Evolutionary conservation across 1,284 basidiomycete genomes (phyloP).

Genomic region (Moniliella sp.): DNA sequence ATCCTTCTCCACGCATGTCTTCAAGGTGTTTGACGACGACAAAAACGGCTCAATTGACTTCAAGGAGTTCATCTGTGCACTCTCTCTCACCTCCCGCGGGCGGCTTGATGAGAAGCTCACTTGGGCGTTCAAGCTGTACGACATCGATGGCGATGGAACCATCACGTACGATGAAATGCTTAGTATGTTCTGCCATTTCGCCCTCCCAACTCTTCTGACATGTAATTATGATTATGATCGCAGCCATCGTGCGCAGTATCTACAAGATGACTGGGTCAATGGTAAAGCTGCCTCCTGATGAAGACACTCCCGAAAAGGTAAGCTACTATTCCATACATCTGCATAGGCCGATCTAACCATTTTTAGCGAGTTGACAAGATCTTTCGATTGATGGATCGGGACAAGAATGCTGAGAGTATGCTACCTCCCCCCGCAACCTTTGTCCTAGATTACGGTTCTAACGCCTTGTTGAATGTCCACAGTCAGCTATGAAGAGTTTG

Average conservation of each 20-base stretch:
- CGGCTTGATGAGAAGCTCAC: slow-evolving; percentile 91
- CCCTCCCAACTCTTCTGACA: too few species aligned
- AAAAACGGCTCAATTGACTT: slow-evolving; percentile 31
- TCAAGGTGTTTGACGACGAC: slow-evolving; percentile 44
- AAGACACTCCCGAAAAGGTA: slow-evolving; percentile 98
- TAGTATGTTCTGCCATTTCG: slow-evolving; percentile 6
- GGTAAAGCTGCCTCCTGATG: slow-evolving; percentile 88
- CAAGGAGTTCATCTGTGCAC: slow-evolving; percentile 84
- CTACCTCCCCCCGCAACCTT: too few species aligned
- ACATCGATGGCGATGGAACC: slow-evolving; percentile 79
- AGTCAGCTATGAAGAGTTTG: too few species aligned
- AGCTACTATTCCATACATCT: too few species aligned
- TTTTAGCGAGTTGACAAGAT: slow-evolving; percentile 32
- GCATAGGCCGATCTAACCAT: too few species aligned
- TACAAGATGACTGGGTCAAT: slow-evolving; percentile 53
- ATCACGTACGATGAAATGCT: slow-evolving; percentile 96
- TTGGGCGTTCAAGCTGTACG: slow-evolving; percentile 99
- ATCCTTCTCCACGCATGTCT: too few species aligned
- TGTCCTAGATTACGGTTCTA: too few species aligned
- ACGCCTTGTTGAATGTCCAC: too few species aligned
- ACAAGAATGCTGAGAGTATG: slow-evolving; percentile 34
- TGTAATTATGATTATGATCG: too few species aligned
- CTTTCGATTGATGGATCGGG: slow-evolving; percentile 30
- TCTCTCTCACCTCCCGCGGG: slow-evolving; percentile 80
- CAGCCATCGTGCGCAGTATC: slow-evolving; percentile 28